Base-by-base conservation (phyloP, 495 filamentous ascomycete species). In the Chaetomium fimeti region DNA sequence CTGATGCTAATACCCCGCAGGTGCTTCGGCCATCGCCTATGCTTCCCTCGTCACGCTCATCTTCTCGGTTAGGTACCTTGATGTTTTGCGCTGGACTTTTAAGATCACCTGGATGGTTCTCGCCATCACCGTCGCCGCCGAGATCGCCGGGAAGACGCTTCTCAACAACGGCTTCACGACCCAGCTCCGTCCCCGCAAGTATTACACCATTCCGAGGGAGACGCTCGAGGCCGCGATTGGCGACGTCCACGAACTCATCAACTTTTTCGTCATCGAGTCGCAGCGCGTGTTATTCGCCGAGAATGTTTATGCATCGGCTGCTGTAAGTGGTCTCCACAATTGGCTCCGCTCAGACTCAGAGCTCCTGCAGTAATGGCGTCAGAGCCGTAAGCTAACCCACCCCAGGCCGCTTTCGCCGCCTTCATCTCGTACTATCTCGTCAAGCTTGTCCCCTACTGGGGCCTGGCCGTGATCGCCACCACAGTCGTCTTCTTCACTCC, bases 211-310 rank as follows among this genome's bases (percentile, higher is more conserved):
- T 45, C 88, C 92, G 12, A 86, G 89, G 69, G 91, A 94, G 68
- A 91, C 90, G 11, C 79, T 96, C 16, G 91, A 98, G 69, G 78
- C 82, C 60, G 71, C 91, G 18, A 81, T 92, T 58, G 92, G 91
- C 66, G 94, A 98, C 72, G 73, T 93, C 36, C 89, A 93, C 74
- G 92, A 97, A 77, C 82, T 99, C 55, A 78, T 93, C 78, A 97
- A 99, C 84, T 99, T 99, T 80, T 92, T 97, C 78, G 83, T 97
- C 67, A 92, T 99, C 67, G 94, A 99, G 79, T 87, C 91, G 75
- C 94, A 99, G 84, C 87, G 95, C 64, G 85, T 99, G 70, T 69
- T 98, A 60, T 99, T 96, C 69, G 94, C 88, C 57, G 94, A 99
- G 86, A 98, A 98, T 72, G 81, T 96, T 56, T 80, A 85, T 61